A percentile compares a stretch with the other conserved stretches of the same genome.
Conservation (phyloP, 2,329 filamentous ascomycete species). For the Epichloe amarillans region DNA sequence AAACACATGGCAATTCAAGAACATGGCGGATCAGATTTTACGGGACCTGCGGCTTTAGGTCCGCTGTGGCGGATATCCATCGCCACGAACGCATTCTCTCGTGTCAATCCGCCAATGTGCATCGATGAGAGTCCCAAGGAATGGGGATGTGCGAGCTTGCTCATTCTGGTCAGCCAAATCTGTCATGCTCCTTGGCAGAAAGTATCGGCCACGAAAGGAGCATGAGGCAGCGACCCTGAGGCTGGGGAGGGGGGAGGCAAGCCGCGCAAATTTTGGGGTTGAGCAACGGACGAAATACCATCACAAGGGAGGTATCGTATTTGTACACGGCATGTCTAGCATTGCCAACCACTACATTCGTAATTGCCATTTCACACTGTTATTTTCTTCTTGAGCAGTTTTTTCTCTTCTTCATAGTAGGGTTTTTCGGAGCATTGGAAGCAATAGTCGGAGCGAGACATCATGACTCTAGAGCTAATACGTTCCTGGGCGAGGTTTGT, state of each 20-base stretch:
- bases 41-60: conserved; percentile 67
- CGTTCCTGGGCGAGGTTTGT: not conserved
- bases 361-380: not conserved
- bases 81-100: not conserved
- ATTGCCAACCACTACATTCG: conserved; percentile 2
- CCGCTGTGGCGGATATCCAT: not conserved
- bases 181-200: not conserved
- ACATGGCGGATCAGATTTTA: conserved; percentile 92
- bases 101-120: not conserved
- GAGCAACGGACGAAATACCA: not conserved
- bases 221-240: not conserved
- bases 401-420: not conserved
- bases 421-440: conserved; percentile 1
- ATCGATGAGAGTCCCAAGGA: not conserved
- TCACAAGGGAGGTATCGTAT: conserved; percentile 7
- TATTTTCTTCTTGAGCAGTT: not conserved
- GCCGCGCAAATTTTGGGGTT: not conserved
- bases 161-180: not conserved
- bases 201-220: not conserved
- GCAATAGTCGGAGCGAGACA: not conserved
- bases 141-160: not conserved
- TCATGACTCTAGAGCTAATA: not conserved
- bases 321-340: conserved; percentile 12
- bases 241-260: not conserved
- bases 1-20: conserved; percentile 97